Evolutionary conservation across 176 grass and related monocot genomes (phyloP).

Genomic region (Leersia perrieri): DNA sequence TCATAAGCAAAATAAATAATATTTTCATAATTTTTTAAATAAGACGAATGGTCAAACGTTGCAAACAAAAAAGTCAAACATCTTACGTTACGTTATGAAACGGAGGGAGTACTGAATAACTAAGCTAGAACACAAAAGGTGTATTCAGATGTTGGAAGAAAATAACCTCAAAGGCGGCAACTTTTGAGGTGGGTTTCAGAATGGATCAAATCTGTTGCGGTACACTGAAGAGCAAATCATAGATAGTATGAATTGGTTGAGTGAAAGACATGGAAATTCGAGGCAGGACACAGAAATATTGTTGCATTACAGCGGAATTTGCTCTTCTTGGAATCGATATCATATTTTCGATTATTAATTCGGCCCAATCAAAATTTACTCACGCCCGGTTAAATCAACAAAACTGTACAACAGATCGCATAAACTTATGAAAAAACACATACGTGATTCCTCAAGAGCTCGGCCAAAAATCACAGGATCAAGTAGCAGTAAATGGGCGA

Average conservation of each 20-base stretch:
- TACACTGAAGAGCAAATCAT: neutral
- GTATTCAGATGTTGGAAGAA: conserved; percentile 21
- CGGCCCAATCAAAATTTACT: neutral
- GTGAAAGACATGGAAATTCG: too few species aligned
- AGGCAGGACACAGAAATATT: too few species aligned
- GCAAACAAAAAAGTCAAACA: too few species aligned
- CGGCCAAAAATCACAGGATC: neutral
- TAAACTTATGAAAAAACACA: neutral
- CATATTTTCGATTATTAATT: neutral
- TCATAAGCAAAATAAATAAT: too few species aligned
- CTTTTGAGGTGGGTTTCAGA: conserved; percentile 14
- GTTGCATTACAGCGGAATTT: too few species aligned
- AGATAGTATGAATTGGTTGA: neutral
- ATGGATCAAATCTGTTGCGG: neutral
- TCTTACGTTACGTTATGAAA: too few species aligned
- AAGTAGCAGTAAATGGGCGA: neutral
- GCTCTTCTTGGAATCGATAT: neutral
- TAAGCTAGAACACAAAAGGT: neutral
- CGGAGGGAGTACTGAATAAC: too few species aligned
- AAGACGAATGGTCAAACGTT: too few species aligned
- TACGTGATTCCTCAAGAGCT: neutral
- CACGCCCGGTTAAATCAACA: neutral
- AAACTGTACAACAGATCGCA: neutral
- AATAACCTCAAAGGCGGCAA: conserved; percentile 27
- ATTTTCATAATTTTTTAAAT: too few species aligned